Percentiles rank a stretch among this genome's conserved stretches.
phyloP scores from a whole-genome alignment of 2,329 filamentous ascomycete species.

The Colletotrichum chrysophilum region DNA sequence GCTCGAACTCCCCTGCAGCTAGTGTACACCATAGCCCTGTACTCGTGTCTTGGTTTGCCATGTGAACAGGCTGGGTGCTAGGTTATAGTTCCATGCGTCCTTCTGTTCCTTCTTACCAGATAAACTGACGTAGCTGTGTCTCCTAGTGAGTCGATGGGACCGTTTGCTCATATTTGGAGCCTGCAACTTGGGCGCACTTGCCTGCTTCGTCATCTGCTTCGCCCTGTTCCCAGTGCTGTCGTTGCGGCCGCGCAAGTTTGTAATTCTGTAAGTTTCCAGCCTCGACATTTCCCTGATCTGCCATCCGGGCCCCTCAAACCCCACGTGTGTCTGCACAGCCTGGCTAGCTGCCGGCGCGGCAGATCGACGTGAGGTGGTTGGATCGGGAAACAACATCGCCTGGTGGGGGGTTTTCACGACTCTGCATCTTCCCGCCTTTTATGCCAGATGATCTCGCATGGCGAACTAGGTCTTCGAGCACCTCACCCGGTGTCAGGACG shows the following conservation, averaged over 20 bases:
- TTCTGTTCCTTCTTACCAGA: constrained; percentile 23
- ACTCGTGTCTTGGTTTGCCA: constrained; percentile 35
- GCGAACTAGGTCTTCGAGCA: background rate
- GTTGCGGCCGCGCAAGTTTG: constrained; percentile 88
- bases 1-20: constrained; percentile 45
- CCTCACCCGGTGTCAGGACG: constrained; percentile 11
- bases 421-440: constrained; percentile 40
- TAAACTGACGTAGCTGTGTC: constrained; percentile 32
- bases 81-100: constrained; percentile 24
- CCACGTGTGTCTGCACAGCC: background rate
- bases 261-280: constrained; percentile 81
- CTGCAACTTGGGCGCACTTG: constrained; percentile 87
- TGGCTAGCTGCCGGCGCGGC: constrained; percentile 5
- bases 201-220: constrained; percentile 94
- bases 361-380: background rate
- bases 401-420: constrained; percentile 5
- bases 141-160: constrained; percentile 94
- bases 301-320: background rate
- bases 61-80: constrained; percentile 35
- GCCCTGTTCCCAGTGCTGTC: constrained; percentile 85
- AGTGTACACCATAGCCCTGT: constrained; percentile 49
- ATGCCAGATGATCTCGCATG: constrained; percentile 32
- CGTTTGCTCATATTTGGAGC: constrained; percentile 89
- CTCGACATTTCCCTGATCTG: constrained; percentile 16
- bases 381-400: background rate